Conservation (phyloP, 768 basidiomycete genomes). For the Xanthoconium stramineum region DNA sequence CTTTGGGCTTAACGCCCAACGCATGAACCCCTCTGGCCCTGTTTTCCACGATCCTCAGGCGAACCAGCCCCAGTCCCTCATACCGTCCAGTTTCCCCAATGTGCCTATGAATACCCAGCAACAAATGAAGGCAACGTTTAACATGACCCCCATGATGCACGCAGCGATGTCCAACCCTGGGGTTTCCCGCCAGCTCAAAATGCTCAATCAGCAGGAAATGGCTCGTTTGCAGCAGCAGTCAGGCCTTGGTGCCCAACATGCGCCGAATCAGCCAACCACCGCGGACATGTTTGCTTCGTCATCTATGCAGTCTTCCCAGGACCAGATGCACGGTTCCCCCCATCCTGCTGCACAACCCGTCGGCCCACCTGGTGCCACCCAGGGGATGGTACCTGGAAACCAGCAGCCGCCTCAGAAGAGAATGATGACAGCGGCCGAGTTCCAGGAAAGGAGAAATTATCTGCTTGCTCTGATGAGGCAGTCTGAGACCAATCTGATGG, state of each 20-base stretch:
- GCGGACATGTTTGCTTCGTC: constrained; percentile 49
- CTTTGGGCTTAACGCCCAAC: constrained; percentile 35
- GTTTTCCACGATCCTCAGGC: constrained; percentile 38
- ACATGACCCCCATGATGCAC: constrained; percentile 39
- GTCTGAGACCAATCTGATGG: constrained; percentile 10
- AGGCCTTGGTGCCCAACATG: constrained; percentile 30
- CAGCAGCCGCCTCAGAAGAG: constrained; percentile 27
- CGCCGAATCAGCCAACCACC: constrained; percentile 37
- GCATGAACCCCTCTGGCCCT: constrained; percentile 35
- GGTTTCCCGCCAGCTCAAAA: constrained; percentile 39
- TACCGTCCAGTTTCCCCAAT: constrained; percentile 38
- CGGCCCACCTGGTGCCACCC: constrained; percentile 19
- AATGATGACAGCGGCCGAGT: constrained; percentile 17
- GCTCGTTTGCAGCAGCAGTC: constrained; percentile 35
- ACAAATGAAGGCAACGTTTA: constrained; percentile 29
- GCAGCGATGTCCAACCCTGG: constrained; percentile 28
- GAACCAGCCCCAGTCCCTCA: constrained; percentile 28
- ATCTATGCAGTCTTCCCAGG: constrained; percentile 37
- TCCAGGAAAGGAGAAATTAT: constrained; percentile 21
- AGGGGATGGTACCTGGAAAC: constrained; percentile 21
- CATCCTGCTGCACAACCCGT: constrained; percentile 29
- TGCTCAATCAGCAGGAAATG: constrained; percentile 43
- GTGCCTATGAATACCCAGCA: constrained; percentile 36
- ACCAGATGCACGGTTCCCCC: constrained; percentile 51
- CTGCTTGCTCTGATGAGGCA: constrained; percentile 10